Evolutionary conservation across 495 filamentous ascomycete genomes (phyloP).

Genomic region (Jackrogersella multiformis): DNA sequence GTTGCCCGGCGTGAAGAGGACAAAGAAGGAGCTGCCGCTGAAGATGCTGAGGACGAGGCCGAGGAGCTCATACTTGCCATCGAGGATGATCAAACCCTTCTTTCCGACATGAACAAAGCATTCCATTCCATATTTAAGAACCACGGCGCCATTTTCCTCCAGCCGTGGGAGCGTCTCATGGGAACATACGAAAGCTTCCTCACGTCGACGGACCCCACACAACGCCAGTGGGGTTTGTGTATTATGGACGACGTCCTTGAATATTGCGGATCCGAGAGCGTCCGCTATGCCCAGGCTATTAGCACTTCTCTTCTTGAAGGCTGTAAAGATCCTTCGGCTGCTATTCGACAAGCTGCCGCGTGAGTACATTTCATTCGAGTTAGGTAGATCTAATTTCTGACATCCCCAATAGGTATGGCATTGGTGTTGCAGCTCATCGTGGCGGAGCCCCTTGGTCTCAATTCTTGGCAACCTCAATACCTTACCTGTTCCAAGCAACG

Average conservation of each 20-base stretch:
- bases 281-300: conserved; percentile 83
- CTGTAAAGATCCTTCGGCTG: conserved; percentile 81
- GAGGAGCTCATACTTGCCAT: conserved; percentile 88
- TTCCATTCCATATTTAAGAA: conserved; percentile 99
- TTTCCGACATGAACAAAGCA: conserved; percentile 99
- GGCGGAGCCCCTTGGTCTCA: conserved; percentile 84
- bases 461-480: conserved; percentile 81
- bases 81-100: conserved; percentile 94
- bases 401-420: conserved; percentile 69
- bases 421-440: conserved; percentile 94
- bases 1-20: conserved; percentile 84
- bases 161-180: conserved; percentile 84
- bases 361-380: conserved; percentile 25
- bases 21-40: conserved; percentile 70
- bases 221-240: conserved; percentile 97
- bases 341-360: conserved; percentile 94
- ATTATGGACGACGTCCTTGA: conserved; percentile 99
- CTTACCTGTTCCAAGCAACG: conserved; percentile 82
- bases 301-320: conserved; percentile 84
- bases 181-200: conserved; percentile 87
- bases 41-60: conserved; percentile 84
- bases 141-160: conserved; percentile 84
- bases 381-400: neutral
- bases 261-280: conserved; percentile 88
- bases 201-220: conserved; percentile 83